phyloP scores from a whole-genome alignment of 2,329 filamentous ascomycete genomes.

The Phaeosphaeria sp. region DNA sequence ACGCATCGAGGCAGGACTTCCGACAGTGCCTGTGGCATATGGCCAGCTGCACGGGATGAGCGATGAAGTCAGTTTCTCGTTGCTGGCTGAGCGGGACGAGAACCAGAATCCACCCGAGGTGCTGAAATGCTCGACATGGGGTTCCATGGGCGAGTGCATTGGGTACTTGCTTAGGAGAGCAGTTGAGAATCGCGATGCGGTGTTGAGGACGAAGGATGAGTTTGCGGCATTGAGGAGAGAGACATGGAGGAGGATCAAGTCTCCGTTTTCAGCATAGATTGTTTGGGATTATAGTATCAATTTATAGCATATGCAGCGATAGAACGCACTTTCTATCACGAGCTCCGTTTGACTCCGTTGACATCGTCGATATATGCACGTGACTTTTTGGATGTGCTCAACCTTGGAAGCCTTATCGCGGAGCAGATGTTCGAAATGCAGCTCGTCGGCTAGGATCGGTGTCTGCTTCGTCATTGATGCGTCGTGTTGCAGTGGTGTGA shows the following conservation, averaged over 20 bases:
- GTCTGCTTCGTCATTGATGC: neutral
- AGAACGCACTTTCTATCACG: neutral
- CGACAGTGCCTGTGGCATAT: slow-evolving; percentile 63
- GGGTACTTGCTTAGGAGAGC: slow-evolving; percentile 70
- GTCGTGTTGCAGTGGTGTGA: slow-evolving; percentile 1
- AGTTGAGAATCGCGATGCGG: slow-evolving; percentile 67
- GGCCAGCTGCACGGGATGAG: slow-evolving; percentile 95
- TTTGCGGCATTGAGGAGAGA: slow-evolving; percentile 35
- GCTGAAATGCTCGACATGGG: slow-evolving; percentile 66
- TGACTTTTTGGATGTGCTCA: no score
- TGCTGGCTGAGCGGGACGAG: slow-evolving; percentile 30
- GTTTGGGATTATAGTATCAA: neutral
- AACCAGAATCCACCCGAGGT: slow-evolving; percentile 53
- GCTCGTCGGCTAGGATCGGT: slow-evolving; percentile 10
- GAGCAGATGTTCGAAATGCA: neutral
- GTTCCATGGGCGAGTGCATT: slow-evolving; percentile 73
- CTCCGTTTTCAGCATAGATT: slow-evolving; percentile 3
- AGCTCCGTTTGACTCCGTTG: no score
- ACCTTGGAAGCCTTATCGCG: neutral
- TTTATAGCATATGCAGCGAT: neutral
- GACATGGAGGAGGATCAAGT: slow-evolving; percentile 23
- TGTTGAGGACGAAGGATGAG: slow-evolving; percentile 53
- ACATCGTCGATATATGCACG: no score
- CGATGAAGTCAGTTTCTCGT: slow-evolving; percentile 77
- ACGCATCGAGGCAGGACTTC: slow-evolving; percentile 46